These are phyloP conservation scores for Stemphylium lycopersici DNA, from an alignment of 2,329 filamentous ascomycete genomes.

Conservation along the genomic window DNA sequence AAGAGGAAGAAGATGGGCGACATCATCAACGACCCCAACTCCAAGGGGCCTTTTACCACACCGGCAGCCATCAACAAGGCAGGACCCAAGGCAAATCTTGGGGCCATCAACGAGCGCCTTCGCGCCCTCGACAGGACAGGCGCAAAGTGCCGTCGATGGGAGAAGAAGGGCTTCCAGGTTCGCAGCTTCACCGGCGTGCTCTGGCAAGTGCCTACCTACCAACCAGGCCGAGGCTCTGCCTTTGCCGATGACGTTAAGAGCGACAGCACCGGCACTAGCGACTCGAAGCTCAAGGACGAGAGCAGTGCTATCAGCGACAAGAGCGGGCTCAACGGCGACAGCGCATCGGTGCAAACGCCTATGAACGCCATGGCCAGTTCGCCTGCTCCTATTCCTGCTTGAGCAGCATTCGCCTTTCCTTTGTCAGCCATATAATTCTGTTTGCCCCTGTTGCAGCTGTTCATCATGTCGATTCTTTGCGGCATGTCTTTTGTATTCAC, in stretches of 20 bases:
- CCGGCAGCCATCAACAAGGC: constrained; percentile 73
- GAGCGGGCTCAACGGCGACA: constrained; percentile 60
- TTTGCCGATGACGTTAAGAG: constrained; percentile 67
- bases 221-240: constrained; percentile 66
- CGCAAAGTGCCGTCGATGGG: constrained; percentile 91
- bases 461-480: constrained; percentile 2
- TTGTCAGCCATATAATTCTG: not conserved
- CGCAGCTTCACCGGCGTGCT: constrained; percentile 90
- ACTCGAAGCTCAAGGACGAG: constrained; percentile 63
- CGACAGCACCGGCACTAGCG: constrained; percentile 61
- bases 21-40: constrained; percentile 52
- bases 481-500: constrained; percentile 16
- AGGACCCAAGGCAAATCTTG: constrained; percentile 94
- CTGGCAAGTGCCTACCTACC: constrained; percentile 86
- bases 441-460: not conserved
- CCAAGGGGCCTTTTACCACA: constrained; percentile 50
- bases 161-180: constrained; percentile 78
- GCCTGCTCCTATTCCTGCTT: constrained; percentile 52
- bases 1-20: constrained; percentile 89
- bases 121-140: constrained; percentile 92
- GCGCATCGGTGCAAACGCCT: constrained; percentile 53
- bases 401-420: not conserved
- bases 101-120: constrained; percentile 95
- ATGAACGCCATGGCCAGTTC: constrained; percentile 56
- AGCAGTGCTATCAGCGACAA: constrained; percentile 67